phyloP scores from a whole-genome alignment of 1,284 basidiomycete species.

The Calocybe gambosa region DNA sequence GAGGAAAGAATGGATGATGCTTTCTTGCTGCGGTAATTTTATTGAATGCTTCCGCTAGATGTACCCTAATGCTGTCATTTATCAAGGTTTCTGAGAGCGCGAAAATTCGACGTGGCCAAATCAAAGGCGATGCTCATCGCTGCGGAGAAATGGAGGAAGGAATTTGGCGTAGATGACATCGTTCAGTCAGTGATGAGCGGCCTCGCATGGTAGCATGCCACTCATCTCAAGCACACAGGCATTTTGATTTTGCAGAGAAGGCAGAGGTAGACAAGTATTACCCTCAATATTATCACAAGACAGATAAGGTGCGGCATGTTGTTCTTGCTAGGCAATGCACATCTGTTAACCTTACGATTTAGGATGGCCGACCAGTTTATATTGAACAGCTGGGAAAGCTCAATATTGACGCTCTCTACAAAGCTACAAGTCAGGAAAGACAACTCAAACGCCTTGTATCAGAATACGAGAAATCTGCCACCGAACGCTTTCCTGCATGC shows the following conservation, averaged over 20 bases:
- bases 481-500: conserved; percentile 81
- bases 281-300: conserved; percentile 96
- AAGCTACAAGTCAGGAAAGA: conserved; percentile 80
- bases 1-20: conserved; percentile 76
- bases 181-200: conserved; percentile 48
- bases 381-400: conserved; percentile 91
- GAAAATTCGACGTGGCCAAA: conserved; percentile 84
- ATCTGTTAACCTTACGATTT: conserved; percentile 6
- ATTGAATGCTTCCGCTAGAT: conserved; percentile 6
- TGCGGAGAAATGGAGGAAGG: conserved; percentile 88
- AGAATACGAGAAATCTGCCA: conserved; percentile 92
- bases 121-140: conserved; percentile 82
- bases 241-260: conserved; percentile 88
- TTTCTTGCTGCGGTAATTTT: conserved; percentile 58
- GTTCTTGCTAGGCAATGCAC: not conserved
- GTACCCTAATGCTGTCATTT: not conserved
- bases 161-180: conserved; percentile 86
- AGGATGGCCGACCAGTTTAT: conserved; percentile 96
- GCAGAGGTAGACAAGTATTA: conserved; percentile 86
- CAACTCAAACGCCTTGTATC: conserved; percentile 85
- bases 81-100: conserved; percentile 79
- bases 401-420: conserved; percentile 81
- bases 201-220: not conserved
- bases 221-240: conserved; percentile 37
- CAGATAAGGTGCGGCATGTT: conserved; percentile 65